Base-by-base conservation (phyloP, 1,139 yeast genomes). In the Debaryomyces subglobosus region DNA sequence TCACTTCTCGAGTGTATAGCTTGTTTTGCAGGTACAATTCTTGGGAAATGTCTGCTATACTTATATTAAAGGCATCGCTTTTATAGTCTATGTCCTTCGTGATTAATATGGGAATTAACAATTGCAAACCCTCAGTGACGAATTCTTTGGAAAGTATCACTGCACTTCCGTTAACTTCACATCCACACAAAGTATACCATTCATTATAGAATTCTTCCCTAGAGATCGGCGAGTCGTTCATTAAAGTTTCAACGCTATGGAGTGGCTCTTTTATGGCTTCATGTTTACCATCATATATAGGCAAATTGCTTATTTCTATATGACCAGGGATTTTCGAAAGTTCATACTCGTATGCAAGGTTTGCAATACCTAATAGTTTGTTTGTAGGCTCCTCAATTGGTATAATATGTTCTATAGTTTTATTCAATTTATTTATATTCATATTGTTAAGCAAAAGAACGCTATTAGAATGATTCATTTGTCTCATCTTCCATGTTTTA, bases 381-480 rank as follows among this genome's bases (percentile, higher is more conserved):
- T 55, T 51, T 23, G 48, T 46, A 4, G 48, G 49, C 34, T 60
- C 63, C 6, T 47, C 47, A 23, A 18, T 39, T 8, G 40, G 36
- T 43, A 32, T 27, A 44, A 46, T 34, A 23, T 30, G 45, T 12
- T 41, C 36, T 6, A 52, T 41, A 3, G 40, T 34, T 15, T 53
- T 54, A 15, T 47, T 50, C 8, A 47, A 45, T 16, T 44, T 41
- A 45, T 61, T 63, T 32, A 58, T 47, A n/a, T 57, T 55, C 58
- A 61, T 52, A 44, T 71, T 67, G 30, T 73, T 68, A 63, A 83
- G 66, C 30, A 91, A 57, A 56, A 90, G 64, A 10, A 88, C 84
- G 1, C 95, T 80, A 63, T 92, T 91, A 8, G 97, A 88, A 64
- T 92, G 97, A 62, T 89, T 89, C 74, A 89, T 85, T 58, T 87